phyloP scores from a whole-genome alignment of 257 asterid species.

The Penstemon barbatus region DNA sequence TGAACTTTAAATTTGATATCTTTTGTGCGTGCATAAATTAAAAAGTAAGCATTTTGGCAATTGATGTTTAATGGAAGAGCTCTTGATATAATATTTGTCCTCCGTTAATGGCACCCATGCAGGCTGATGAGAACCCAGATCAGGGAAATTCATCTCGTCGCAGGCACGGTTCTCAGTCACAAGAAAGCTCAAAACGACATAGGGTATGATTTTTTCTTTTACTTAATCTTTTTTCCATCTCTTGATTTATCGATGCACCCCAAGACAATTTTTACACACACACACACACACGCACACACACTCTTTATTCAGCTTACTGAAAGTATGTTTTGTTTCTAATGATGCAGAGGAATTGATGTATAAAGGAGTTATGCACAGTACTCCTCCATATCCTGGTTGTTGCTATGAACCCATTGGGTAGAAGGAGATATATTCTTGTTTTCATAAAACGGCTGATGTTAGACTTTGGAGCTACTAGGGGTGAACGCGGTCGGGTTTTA shows the following conservation, averaged over 20 bases:
- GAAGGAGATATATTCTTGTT: not conserved
- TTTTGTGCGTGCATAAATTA: too few species aligned
- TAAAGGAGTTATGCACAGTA: not conserved
- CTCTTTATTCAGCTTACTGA: not conserved
- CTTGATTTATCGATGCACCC: conserved; percentile 20
- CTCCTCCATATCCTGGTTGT: not conserved
- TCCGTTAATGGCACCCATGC: not conserved
- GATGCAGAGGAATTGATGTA: conserved; percentile 27
- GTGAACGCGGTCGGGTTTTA: too few species aligned
- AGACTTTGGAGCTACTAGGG: too few species aligned
- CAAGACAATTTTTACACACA: not conserved
- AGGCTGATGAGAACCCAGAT: conserved; percentile 29
- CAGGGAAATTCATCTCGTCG: conserved; percentile 31
- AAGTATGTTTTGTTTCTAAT: not conserved
- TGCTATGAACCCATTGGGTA: not conserved
- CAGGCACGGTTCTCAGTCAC: conserved; percentile 21
- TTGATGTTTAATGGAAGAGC: too few species aligned
- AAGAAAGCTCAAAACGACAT: conserved; percentile 41
- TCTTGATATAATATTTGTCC: too few species aligned
- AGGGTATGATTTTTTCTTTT: conserved; percentile 28
- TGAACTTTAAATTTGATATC: too few species aligned
- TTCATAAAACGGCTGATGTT: too few species aligned
- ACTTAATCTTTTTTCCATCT: not conserved
- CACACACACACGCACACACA: not conserved
- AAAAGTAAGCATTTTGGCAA: too few species aligned